Percentiles rank a stretch among this genome's conserved stretches.
phyloP scores from a whole-genome alignment of 768 basidiomycete species.

The Suillus occidentalis region DNA sequence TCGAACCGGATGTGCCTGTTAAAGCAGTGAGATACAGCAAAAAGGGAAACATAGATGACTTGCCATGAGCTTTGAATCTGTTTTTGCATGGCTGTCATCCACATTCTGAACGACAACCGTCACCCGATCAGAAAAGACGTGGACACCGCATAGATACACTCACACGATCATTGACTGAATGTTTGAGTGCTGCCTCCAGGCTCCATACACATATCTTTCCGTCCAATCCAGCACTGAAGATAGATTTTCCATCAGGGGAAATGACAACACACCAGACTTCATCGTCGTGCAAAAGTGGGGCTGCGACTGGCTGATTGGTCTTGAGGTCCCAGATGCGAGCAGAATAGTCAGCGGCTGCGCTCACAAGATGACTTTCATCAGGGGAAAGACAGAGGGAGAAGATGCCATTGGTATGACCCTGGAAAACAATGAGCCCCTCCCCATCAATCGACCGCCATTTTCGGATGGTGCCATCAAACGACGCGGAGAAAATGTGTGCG shows the following conservation, averaged over 20 bases:
- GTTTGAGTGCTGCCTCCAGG: slow-evolving; percentile 36
- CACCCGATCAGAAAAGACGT: background rate
- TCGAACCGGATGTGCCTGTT: background rate
- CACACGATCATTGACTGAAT: background rate
- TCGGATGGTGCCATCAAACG: background rate
- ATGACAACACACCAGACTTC: slow-evolving; percentile 77
- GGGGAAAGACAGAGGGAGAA: background rate
- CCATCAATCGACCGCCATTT: background rate
- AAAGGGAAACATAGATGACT: background rate
- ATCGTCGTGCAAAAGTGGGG: slow-evolving; percentile 71
- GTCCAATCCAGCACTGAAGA: slow-evolving; percentile 83
- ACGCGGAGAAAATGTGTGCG: background rate
- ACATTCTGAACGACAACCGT: background rate
- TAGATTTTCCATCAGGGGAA: slow-evolving; percentile 74
- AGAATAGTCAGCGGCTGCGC: background rate
- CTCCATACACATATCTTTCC: slow-evolving; percentile 80
- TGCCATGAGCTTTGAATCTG: background rate
- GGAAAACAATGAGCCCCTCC: background rate
- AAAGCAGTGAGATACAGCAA: background rate
- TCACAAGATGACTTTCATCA: background rate
- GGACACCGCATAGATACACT: background rate
- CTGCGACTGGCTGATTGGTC: slow-evolving; percentile 10
- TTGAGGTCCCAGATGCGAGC: slow-evolving; percentile 1
- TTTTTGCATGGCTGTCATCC: background rate
- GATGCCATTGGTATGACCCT: background rate